These are phyloP conservation scores for Periconia digitata DNA, from an alignment of 2,329 filamentous ascomycete genomes.

Conservation along the genomic window DNA sequence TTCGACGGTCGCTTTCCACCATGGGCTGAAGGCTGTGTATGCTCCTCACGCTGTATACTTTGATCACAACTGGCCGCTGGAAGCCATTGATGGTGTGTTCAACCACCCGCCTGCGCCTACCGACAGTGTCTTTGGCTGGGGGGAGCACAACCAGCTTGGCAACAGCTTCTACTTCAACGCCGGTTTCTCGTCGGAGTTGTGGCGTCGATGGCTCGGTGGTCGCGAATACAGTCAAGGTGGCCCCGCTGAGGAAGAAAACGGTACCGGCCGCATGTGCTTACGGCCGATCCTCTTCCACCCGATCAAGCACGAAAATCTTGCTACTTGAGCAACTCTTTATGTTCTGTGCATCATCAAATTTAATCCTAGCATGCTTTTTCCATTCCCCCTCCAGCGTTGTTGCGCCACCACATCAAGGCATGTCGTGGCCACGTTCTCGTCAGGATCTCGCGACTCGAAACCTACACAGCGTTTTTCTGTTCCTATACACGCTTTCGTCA, in stretches of 20 bases:
- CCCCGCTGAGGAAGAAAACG: conserved; percentile 45
- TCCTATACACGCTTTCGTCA: conserved; percentile 12
- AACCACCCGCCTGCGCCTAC: conserved; percentile 50
- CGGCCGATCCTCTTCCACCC: conserved; percentile 50
- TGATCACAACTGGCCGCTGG: conserved; percentile 68
- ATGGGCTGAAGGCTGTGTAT: conserved; percentile 77
- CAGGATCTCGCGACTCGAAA: conserved; percentile 12
- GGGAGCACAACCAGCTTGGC: conserved; percentile 55
- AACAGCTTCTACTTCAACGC: conserved; percentile 56
- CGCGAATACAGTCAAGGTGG: conserved; percentile 48
- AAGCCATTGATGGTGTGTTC: conserved; percentile 50
- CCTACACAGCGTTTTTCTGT: conserved; percentile 27
- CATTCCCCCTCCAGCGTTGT: conserved; percentile 18
- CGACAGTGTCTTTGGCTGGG: conserved; percentile 54
- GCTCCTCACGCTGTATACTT: conserved; percentile 79
- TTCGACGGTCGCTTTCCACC: conserved; percentile 70
- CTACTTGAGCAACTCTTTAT: conserved; percentile 26
- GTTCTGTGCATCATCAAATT: conserved; percentile 23
- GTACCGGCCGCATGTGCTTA: conserved; percentile 53
- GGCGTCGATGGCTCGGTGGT: conserved; percentile 54
- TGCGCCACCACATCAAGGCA: conserved; percentile 27
- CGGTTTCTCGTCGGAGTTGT: conserved; percentile 51
- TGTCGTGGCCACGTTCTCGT: conserved; percentile 10
- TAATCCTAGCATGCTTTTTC: conserved; percentile 23
- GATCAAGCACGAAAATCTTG: conserved; percentile 51